These are phyloP conservation scores for Geranomyces variabilis DNA, from an alignment of 192 early-diverging fungal species.

Conservation along the genomic window DNA sequence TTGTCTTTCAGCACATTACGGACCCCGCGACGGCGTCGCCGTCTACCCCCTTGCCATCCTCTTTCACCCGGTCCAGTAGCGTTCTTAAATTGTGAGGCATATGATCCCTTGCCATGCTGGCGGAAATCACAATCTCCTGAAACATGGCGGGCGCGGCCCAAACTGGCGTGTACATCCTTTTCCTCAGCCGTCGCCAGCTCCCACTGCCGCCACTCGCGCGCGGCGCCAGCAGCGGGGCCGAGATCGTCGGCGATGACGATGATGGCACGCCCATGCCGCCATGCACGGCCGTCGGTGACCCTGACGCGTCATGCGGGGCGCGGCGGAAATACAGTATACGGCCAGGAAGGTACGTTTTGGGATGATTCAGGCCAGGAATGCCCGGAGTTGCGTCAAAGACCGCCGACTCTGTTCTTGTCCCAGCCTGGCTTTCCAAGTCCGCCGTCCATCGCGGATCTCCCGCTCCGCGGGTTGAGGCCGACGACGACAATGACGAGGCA, in stretches of 20 bases:
- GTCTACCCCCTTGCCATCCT: neutral
- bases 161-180: conserved; percentile 36
- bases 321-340: conserved; percentile 42
- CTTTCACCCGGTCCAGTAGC: conserved; percentile 29
- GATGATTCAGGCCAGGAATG: neutral
- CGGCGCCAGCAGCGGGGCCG: conserved; percentile 3
- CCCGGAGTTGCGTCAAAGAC: neutral
- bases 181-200: neutral
- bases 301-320: neutral
- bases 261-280: neutral
- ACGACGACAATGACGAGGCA: neutral
- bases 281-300: neutral
- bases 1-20: too few relatives aligned
- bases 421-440: neutral
- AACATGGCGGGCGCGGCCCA: conserved; percentile 44
- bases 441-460: neutral
- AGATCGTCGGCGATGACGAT: neutral
- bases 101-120: conserved; percentile 50
- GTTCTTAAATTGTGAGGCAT: conserved; percentile 44
- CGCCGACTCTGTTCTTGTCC: neutral
- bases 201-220: neutral
- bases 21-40: too few relatives aligned
- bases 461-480: neutral
- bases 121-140: conserved; percentile 47
- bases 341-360: conserved; percentile 44